Evolutionary conservation across 139 green algal species (phyloP).

Genomic region (Coelastrella sp.): DNA sequence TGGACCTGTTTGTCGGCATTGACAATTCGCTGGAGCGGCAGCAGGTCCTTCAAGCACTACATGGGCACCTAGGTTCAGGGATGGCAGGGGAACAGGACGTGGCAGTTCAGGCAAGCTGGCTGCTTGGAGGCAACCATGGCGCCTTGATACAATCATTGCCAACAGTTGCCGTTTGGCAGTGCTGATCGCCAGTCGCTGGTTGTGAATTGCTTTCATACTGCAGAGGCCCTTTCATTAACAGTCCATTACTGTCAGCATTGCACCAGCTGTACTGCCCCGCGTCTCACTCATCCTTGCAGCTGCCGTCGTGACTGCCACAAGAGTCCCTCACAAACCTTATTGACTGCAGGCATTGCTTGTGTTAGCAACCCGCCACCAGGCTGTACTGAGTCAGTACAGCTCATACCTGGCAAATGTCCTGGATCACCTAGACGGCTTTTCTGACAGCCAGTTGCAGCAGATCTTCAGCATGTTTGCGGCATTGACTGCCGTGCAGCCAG

Average conservation of each 20-base stretch:
- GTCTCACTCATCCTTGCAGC: no score
- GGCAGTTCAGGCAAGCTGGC: slow-evolving; percentile 46
- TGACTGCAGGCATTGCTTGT: background rate
- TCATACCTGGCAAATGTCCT: slow-evolving; percentile 49
- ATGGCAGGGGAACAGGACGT: slow-evolving; percentile 48
- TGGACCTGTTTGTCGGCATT: slow-evolving; percentile 39
- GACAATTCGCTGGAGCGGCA: slow-evolving; percentile 13
- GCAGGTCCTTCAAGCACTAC: slow-evolving; percentile 53
- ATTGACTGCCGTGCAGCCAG: slow-evolving; percentile 21
- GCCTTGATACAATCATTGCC: no score
- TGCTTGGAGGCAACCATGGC: background rate
- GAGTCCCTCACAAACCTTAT: background rate
- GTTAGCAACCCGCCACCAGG: background rate
- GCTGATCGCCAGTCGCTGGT: no score
- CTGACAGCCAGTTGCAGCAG: slow-evolving; percentile 48
- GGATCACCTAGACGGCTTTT: slow-evolving; percentile 62
- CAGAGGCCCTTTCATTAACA: no score
- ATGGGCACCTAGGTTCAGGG: slow-evolving; percentile 53
- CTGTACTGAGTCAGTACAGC: slow-evolving; percentile 43
- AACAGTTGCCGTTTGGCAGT: no score
- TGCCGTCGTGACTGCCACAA: no score
- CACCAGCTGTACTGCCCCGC: no score
- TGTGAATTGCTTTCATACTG: no score
- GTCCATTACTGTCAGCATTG: no score
- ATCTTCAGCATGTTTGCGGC: slow-evolving; percentile 56